Evolutionary conservation across 1,284 basidiomycete genomes (phyloP), one percentile per base, ranked within the genome.

Genomic region (Entoloma clypeatum): DNA sequence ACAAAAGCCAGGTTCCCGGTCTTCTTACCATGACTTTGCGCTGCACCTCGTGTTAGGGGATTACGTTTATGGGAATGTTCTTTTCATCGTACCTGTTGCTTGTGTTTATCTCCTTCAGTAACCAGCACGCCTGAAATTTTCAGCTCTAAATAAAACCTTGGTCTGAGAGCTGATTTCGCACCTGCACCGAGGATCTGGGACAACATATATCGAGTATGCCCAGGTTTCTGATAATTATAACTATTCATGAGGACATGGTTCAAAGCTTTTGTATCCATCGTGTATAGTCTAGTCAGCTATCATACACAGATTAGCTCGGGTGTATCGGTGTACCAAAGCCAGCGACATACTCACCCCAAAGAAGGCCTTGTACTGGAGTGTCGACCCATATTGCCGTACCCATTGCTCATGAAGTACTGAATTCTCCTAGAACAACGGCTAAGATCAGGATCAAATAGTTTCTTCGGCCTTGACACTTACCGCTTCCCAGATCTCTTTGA

Each of bases 371-470:
- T 71, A 77, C 42, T 57, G 68, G 36, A 82, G 50, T 0, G 71
- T 76, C 4, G 48, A 56, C 0, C 83, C 82, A 47, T 80, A 80
- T 45, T 76, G 49, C 28, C 63, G 51, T 0, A 68, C 56, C 82
- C 83, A 86, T 53, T 69, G 52, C 39, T 79, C 72, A 19, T 74
- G 67, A 16, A 72, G 48, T 0, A 62, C 61, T 2, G 61, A 63
- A 46, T 62, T 63, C 39, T 70, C 64, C 68, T 70, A 29, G 0
- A 33, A 4, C 23, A 10, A 34, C n/a, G 3, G 5, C 21, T 42
- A 8, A 37, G 22, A 25, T 24, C 10, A 8, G 35, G 26, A 21
- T 29, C 13, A 29, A 18, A 33, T 29, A 7, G 37, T 23, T 32
- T n/a, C 27, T 36, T 5, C 7, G 17, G 22, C 22, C n/a, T 13